A percentile compares a stretch with the other conserved stretches of the same genome.
Evolutionary conservation across 768 basidiomycete genomes (phyloP).

Genomic region (Dacryopinax spathularia): DNA sequence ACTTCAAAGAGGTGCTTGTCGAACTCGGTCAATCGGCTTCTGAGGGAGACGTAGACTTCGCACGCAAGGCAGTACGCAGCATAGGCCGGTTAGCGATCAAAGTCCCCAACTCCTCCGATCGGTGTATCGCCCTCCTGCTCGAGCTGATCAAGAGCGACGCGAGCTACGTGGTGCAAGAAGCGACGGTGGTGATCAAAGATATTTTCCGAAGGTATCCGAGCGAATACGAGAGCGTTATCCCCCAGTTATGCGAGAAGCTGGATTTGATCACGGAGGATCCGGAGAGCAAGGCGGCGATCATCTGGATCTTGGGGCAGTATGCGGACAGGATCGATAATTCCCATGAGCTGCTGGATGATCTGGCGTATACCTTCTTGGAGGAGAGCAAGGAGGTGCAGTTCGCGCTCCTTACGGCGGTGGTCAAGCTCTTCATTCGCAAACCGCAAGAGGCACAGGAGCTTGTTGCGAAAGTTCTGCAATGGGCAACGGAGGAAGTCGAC

Average conservation of each 20-base stretch:
- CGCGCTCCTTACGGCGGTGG: slow-evolving; percentile 80
- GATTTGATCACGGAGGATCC: slow-evolving; percentile 78
- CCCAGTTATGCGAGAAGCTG: slow-evolving; percentile 79
- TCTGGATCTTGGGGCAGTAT: slow-evolving; percentile 97
- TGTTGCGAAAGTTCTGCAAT: slow-evolving; percentile 89
- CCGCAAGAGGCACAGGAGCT: slow-evolving; percentile 76
- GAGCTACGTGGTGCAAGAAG: slow-evolving; percentile 92
- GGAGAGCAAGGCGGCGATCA: slow-evolving; percentile 91
- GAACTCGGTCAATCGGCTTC: slow-evolving; percentile 95
- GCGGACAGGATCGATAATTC: slow-evolving; percentile 90
- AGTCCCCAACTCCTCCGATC: slow-evolving; percentile 75
- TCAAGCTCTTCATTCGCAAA: slow-evolving; percentile 92
- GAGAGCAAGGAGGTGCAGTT: slow-evolving; percentile 96
- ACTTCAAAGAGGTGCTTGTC: slow-evolving; percentile 79
- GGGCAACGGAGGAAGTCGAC: slow-evolving; percentile 94
- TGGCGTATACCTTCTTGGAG: slow-evolving; percentile 76
- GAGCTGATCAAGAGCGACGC: slow-evolving; percentile 85
- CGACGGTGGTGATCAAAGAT: slow-evolving; percentile 93
- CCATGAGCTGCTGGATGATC: slow-evolving; percentile 86
- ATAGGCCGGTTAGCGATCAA: slow-evolving; percentile 98
- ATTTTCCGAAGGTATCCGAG: slow-evolving; percentile 95
- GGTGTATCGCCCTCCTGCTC: slow-evolving; percentile 76
- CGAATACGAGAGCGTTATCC: slow-evolving; percentile 91
- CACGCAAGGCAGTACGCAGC: slow-evolving; percentile 91
- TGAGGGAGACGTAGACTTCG: slow-evolving; percentile 96